Percentiles rank a stretch among this genome's conserved stretches.
Conservation (phyloP, 139 green algal genomes). For the Dunaliella primolecta region DNA sequence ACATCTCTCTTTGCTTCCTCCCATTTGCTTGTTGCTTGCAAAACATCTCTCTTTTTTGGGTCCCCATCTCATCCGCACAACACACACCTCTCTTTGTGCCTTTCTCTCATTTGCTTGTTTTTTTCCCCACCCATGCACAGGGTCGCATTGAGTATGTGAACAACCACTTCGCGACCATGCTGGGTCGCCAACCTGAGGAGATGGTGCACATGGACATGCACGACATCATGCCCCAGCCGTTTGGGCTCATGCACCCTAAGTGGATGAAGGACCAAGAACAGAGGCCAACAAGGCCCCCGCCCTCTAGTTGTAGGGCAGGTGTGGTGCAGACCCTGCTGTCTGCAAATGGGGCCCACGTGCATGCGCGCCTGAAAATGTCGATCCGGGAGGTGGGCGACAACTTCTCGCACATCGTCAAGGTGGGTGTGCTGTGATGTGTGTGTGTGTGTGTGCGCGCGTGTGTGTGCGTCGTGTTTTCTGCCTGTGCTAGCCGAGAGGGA, state of each 20-base stretch:
- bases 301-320: slow-evolving; percentile 25
- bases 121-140: no score
- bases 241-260: slow-evolving; percentile 33
- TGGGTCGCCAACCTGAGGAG: slow-evolving; percentile 34
- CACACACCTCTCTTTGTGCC: background rate
- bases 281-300: background rate
- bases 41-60: no score
- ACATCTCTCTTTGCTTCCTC: no score
- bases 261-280: slow-evolving; percentile 34
- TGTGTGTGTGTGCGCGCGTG: no score
- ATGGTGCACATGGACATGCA: slow-evolving; percentile 29
- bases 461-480: no score
- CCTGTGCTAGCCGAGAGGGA: no score
- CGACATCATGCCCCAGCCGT: slow-evolving; percentile 34
- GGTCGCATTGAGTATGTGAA: slow-evolving; percentile 37
- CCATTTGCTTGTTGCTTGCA: no score
- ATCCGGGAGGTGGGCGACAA: background rate
- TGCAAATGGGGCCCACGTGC: slow-evolving; percentile 34
- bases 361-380: slow-evolving; percentile 26
- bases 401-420: background rate
- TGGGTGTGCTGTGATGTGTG: background rate
- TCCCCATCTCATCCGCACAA: no score
- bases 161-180: slow-evolving; percentile 25
- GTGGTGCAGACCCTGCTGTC: slow-evolving; percentile 22
- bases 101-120: background rate